phyloP scores from a whole-genome alignment of 345 rosid genomes.

The Erodium maritimum region DNA sequence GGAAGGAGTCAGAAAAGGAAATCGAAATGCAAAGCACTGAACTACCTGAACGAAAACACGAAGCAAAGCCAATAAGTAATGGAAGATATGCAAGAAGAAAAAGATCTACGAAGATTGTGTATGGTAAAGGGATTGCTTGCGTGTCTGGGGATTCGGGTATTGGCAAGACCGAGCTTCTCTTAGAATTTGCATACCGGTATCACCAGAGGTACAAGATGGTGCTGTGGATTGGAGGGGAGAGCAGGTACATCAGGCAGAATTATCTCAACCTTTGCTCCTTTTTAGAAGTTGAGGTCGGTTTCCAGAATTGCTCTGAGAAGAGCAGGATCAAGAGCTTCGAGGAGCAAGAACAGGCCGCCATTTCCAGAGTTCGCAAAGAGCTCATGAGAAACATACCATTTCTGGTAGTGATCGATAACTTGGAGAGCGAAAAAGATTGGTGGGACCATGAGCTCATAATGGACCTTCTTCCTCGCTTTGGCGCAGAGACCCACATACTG shows the following conservation, averaged over 20 bases:
- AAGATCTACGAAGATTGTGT: constrained; percentile 46
- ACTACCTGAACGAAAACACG: constrained; percentile 22
- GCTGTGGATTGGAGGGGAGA: constrained; percentile 93
- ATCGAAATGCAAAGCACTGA: constrained; percentile 70
- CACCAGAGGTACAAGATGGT: constrained; percentile 94
- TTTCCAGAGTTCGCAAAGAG: constrained; percentile 60
- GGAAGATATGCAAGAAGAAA: constrained; percentile 45
- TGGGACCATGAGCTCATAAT: constrained; percentile 82
- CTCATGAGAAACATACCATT: constrained; percentile 85
- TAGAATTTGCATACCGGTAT: constrained; percentile 74
- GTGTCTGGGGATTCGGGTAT: constrained; percentile 87
- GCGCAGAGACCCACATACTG: constrained; percentile 81
- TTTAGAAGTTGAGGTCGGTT: constrained; percentile 74
- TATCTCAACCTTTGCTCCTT: constrained; percentile 67
- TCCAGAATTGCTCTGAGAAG: constrained; percentile 47
- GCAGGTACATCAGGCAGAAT: constrained; percentile 76
- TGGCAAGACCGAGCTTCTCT: constrained; percentile 93
- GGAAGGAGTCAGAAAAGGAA: constrained; percentile 96
- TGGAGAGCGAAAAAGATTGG: constrained; percentile 96
- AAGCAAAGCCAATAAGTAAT: constrained; percentile 23
- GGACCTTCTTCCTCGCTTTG: constrained; percentile 97
- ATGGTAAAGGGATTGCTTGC: constrained; percentile 88
- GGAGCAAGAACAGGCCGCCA: constrained; percentile 85
- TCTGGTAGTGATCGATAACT: constrained; percentile 75
- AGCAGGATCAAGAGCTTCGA: constrained; percentile 61